phyloP scores from a whole-genome alignment of 805 yeast species.

The Torulaspora microellipsoides region DNA sequence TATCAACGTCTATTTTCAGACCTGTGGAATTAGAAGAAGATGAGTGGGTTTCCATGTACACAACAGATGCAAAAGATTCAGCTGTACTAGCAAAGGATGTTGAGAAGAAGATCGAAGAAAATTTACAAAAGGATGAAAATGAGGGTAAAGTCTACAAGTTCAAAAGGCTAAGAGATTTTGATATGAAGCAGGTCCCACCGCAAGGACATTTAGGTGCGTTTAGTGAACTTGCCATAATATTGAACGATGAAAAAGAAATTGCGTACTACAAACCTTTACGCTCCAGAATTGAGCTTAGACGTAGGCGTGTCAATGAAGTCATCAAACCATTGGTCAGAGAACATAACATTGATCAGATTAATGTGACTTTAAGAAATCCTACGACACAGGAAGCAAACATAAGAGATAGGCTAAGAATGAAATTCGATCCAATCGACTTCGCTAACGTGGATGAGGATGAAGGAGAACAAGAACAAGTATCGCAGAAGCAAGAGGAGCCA shows the following conservation, averaged over 20 bases:
- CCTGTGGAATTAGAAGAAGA: slow-evolving; percentile 65
- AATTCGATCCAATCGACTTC: slow-evolving; percentile 66
- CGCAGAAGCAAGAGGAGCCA: background rate
- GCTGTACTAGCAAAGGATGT: slow-evolving; percentile 38
- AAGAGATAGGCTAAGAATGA: slow-evolving; percentile 56
- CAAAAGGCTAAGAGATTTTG: slow-evolving; percentile 72
- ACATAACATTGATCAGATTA: slow-evolving; percentile 51
- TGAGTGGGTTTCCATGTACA: slow-evolving; percentile 73
- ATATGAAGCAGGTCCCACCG: slow-evolving; percentile 49
- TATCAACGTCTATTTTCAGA: slow-evolving; percentile 62
- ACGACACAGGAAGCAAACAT: slow-evolving; percentile 52
- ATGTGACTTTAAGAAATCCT: slow-evolving; percentile 57
- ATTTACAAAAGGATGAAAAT: slow-evolving; percentile 37
- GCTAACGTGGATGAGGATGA: slow-evolving; percentile 33
- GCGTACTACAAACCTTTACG: slow-evolving; percentile 76
- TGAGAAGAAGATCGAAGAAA: slow-evolving; percentile 34
- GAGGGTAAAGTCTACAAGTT: slow-evolving; percentile 53
- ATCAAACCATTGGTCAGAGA: slow-evolving; percentile 43
- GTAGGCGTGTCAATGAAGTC: slow-evolving; percentile 62
- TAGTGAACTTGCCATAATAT: slow-evolving; percentile 61
- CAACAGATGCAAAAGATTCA: slow-evolving; percentile 44
- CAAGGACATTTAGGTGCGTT: slow-evolving; percentile 26
- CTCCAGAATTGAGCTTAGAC: slow-evolving; percentile 75
- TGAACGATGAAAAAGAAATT: slow-evolving; percentile 48
- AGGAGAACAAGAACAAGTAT: slow-evolving; percentile 10